Conservation (phyloP, 306 rosid genomes). For the Hylodesmum podocarpum region DNA sequence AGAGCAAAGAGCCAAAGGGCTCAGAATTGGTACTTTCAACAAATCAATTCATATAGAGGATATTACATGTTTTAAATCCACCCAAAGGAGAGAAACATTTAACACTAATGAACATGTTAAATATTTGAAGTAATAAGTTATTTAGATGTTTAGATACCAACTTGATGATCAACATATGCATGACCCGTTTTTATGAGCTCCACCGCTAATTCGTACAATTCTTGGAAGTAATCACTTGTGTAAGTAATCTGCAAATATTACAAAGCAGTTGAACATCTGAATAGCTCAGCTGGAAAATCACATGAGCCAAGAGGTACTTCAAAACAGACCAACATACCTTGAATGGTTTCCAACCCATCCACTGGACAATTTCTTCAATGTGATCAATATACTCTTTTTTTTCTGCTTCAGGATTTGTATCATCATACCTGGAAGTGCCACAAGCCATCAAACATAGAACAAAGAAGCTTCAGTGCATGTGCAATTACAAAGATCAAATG, state of each 20-base stretch:
- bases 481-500: not conserved
- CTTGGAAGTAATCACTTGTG: conserved; percentile 95
- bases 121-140: not conserved
- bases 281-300: not conserved
- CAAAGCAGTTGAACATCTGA: conserved; percentile 10
- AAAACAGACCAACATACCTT: conserved; percentile 53
- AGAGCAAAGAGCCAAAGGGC: conserved; percentile 7
- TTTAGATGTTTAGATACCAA: conserved; percentile 29
- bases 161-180: conserved; percentile 99
- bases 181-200: conserved; percentile 85
- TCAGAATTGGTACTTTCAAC: not conserved
- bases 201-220: conserved; percentile 88
- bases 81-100: conserved; percentile 5
- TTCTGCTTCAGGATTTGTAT: conserved; percentile 96
- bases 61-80: not conserved
- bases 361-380: conserved; percentile 88
- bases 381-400: conserved; percentile 96
- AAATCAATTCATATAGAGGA: conserved; percentile 6
- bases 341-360: conserved; percentile 99
- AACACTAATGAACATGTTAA: conserved; percentile 2
- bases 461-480: not conserved
- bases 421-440: conserved; percentile 72
- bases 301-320: not conserved
- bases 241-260: conserved; percentile 72
- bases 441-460: conserved; percentile 7